Evolutionary conservation across 352 stramenopile genomes (phyloP).

Genomic region (Globisporangium lucens): DNA sequence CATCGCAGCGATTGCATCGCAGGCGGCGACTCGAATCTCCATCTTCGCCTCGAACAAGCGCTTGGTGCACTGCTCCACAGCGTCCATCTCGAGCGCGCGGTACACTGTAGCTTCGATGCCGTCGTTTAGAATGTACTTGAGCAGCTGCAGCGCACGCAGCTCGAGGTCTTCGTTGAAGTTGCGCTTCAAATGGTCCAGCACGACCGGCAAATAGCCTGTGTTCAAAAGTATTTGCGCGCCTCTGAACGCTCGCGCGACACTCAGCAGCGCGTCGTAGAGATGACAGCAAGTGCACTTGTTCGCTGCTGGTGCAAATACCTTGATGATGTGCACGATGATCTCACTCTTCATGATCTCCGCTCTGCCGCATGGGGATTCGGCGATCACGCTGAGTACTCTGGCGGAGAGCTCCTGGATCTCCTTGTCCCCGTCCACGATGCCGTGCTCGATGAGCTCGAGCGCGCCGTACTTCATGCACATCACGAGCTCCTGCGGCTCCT

Average conservation of each 20-base stretch:
- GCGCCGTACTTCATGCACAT: conserved; percentile 59
- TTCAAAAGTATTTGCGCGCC: conserved; percentile 47
- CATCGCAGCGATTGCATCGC: conserved; percentile 50
- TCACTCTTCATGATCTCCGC: conserved; percentile 39
- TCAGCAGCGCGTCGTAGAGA: conserved; percentile 55
- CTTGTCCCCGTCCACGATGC: conserved; percentile 25
- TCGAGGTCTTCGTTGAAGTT: conserved; percentile 27
- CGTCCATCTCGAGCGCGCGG: conserved; percentile 52
- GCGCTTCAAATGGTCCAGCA: conserved; percentile 54
- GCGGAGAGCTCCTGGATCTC: conserved; percentile 56
- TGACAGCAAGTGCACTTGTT: conserved; percentile 31
- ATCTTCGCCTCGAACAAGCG: conserved; percentile 38
- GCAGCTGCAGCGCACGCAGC: conserved; percentile 48
- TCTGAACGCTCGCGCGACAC: conserved; percentile 36
- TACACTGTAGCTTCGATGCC: conserved; percentile 43
- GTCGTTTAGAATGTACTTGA: conserved; percentile 71
- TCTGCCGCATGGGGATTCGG: conserved; percentile 37
- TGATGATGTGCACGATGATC: conserved; percentile 33
- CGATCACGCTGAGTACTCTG: conserved; percentile 53
- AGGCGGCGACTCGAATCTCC: conserved; percentile 45
- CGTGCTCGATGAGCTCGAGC: conserved; percentile 54
- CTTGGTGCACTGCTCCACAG: conserved; percentile 37
- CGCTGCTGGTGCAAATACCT: conserved; percentile 34
- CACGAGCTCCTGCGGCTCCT: conserved; percentile 54
- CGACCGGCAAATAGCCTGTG: conserved; percentile 42